Conservation (phyloP, 2,329 filamentous ascomycete species). For the Alternaria metachromatica region DNA sequence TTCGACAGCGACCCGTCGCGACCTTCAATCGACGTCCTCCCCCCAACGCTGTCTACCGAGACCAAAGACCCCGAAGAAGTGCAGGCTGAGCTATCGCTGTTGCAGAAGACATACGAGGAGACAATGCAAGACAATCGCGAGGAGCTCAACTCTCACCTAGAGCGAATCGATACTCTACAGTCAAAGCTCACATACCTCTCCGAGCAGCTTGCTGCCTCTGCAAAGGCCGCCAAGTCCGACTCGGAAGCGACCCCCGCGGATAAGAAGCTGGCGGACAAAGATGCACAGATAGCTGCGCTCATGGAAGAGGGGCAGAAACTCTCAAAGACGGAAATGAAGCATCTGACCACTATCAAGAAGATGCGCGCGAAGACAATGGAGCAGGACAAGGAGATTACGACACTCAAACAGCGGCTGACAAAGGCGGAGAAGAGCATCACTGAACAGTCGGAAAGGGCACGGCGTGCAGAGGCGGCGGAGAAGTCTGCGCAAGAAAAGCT, state of each 20-base stretch:
- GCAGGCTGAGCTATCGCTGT: slow-evolving; percentile 55
- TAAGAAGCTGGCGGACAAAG: slow-evolving; percentile 84
- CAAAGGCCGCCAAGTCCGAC: slow-evolving; percentile 68
- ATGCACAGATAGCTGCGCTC: slow-evolving; percentile 85
- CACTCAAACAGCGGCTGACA: slow-evolving; percentile 65
- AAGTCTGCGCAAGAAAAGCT: slow-evolving; percentile 63
- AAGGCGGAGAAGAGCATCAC: slow-evolving; percentile 70
- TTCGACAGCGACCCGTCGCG: slow-evolving; percentile 41
- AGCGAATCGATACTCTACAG: slow-evolving; percentile 90
- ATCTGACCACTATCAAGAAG: slow-evolving; percentile 82
- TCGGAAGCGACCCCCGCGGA: slow-evolving; percentile 56
- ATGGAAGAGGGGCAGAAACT: slow-evolving; percentile 93
- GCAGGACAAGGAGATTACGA: slow-evolving; percentile 58
- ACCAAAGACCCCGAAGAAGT: slow-evolving; percentile 40
- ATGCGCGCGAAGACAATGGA: slow-evolving; percentile 63
- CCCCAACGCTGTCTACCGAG: slow-evolving; percentile 44
- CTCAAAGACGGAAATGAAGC: slow-evolving; percentile 84
- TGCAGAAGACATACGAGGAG: slow-evolving; percentile 59
- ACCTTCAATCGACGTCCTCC: slow-evolving; percentile 36
- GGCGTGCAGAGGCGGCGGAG: slow-evolving; percentile 65
- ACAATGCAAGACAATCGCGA: slow-evolving; percentile 72
- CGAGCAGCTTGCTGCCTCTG: slow-evolving; percentile 76
- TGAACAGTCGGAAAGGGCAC: slow-evolving; percentile 67
- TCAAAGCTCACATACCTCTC: slow-evolving; percentile 89
- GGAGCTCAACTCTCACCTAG: slow-evolving; percentile 82